Percentiles rank a stretch among this genome's conserved stretches.
phyloP scores from a whole-genome alignment of 371 early-diverging fungal species.

The Umbelopsis sp. region DNA sequence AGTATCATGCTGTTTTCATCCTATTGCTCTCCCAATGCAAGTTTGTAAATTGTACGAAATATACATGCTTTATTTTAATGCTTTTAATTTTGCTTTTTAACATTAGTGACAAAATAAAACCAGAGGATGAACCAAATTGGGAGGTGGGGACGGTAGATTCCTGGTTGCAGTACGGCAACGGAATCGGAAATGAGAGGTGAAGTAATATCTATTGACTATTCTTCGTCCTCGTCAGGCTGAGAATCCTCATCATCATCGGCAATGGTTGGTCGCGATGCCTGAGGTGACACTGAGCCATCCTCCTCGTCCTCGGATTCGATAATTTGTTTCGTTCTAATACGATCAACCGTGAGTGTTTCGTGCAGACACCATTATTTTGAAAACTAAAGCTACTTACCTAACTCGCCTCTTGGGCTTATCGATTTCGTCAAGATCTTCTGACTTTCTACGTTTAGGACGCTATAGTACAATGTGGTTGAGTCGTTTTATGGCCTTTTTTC shows the following conservation, averaged over 20 bases:
- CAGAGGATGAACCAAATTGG: too few relatives aligned
- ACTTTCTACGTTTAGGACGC: slow-evolving; percentile 15
- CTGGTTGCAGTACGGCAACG: too few relatives aligned
- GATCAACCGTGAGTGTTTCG: neutral
- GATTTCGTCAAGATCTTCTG: slow-evolving; percentile 3
- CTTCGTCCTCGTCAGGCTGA: neutral
- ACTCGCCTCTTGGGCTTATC: slow-evolving; percentile 17
- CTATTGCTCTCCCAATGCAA: too few relatives aligned
- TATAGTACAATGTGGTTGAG: neutral
- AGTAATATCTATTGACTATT: too few relatives aligned
- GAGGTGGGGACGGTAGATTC: too few relatives aligned
- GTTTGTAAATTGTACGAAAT: too few relatives aligned
- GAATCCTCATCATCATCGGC: neutral
- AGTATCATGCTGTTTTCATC: too few relatives aligned
- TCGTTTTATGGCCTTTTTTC: neutral
- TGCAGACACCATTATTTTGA: neutral
- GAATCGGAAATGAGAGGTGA: too few relatives aligned
- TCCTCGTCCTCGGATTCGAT: slow-evolving; percentile 13
- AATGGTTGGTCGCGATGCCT: neutral
- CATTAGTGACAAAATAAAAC: too few relatives aligned
- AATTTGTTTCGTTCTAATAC: slow-evolving; percentile 1
- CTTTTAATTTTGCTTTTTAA: too few relatives aligned
- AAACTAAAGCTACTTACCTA: neutral
- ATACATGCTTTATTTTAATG: too few relatives aligned
- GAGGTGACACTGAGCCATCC: neutral